phyloP scores from a whole-genome alignment of 73 alveolate species.

The Paramecium pentaurelia region DNA sequence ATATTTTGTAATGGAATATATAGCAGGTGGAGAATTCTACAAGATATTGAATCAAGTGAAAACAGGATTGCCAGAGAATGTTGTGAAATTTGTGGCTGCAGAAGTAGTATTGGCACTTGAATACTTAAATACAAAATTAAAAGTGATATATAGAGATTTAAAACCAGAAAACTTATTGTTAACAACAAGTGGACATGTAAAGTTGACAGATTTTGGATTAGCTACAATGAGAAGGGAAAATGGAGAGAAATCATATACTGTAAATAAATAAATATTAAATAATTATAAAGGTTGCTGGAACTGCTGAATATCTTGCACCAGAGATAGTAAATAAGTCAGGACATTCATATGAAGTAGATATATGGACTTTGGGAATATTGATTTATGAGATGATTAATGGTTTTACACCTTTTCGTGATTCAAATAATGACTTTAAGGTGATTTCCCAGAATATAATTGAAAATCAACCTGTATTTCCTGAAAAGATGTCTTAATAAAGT shows the following conservation, averaged over 20 bases:
- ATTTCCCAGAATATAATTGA: background rate
- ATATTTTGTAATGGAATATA: slow-evolving; percentile 82
- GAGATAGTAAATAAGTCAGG: slow-evolving; percentile 64
- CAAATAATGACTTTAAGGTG: background rate
- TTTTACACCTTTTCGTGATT: slow-evolving; percentile 54
- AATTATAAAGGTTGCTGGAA: slow-evolving; percentile 61
- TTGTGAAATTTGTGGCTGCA: slow-evolving; percentile 59
- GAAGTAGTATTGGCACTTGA: slow-evolving; percentile 62
- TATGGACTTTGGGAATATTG: slow-evolving; percentile 50
- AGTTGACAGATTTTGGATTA: slow-evolving; percentile 70
- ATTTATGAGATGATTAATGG: slow-evolving; percentile 62
- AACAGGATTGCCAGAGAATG: slow-evolving; percentile 57
- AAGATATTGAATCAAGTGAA: background rate
- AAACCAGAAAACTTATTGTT: slow-evolving; percentile 65
- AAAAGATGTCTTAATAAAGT: background rate
- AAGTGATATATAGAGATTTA: slow-evolving; percentile 68
- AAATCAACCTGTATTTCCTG: background rate
- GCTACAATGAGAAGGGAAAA: slow-evolving; percentile 58
- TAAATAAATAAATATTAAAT: background rate
- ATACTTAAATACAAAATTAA: slow-evolving; percentile 45
- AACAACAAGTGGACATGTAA: slow-evolving; percentile 69
- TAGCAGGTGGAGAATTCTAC: slow-evolving; percentile 57
- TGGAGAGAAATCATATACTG: slow-evolving; percentile 63
- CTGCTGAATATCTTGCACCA: slow-evolving; percentile 82
- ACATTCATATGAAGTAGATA: slow-evolving; percentile 49